These are phyloP conservation scores for Prunus davidiana DNA, from an alignment of 306 rosid genomes.

Conservation along the genomic window DNA sequence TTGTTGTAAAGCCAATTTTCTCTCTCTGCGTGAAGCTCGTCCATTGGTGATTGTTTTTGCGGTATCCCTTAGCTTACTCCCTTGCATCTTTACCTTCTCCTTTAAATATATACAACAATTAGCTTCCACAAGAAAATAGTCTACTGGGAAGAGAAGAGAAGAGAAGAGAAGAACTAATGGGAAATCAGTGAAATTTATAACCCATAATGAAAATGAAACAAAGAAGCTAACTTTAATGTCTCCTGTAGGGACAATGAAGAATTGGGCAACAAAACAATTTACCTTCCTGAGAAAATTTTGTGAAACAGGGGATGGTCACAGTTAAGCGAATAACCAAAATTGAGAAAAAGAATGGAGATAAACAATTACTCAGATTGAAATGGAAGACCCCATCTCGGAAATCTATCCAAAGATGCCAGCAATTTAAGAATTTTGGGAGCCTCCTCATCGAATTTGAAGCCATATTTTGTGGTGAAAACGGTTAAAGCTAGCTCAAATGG, in stretches of 20 bases:
- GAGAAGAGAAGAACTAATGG: neutral
- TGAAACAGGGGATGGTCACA: constrained; percentile 2
- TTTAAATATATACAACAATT: constrained; percentile 28
- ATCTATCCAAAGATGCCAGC: constrained; percentile 1
- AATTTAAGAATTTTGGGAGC: constrained; percentile 21
- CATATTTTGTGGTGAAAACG: constrained; percentile 26
- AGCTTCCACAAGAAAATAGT: constrained; percentile 23
- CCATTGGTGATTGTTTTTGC: constrained; percentile 38
- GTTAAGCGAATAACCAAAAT: neutral
- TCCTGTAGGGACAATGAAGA: constrained; percentile 4
- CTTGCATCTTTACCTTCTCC: constrained; percentile 65
- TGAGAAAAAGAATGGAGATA: neutral
- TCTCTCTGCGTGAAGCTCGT: constrained; percentile 44
- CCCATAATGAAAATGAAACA: neutral
- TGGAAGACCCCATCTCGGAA: constrained; percentile 17
- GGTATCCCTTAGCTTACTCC: constrained; percentile 31
- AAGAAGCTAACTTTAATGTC: constrained; percentile 20
- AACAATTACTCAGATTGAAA: neutral
- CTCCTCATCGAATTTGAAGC: constrained; percentile 24
- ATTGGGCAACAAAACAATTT: neutral
- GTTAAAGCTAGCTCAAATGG: constrained; percentile 20
- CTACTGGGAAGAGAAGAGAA: constrained; percentile 1
- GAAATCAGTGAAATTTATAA: constrained; percentile 6
- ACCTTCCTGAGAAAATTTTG: constrained; percentile 8
- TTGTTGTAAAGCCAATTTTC: constrained; percentile 71